A percentile compares a stretch with the other conserved stretches of the same genome.
Conservation (phyloP, 1,139 yeast species). For the Suhomyces choctaworum region DNA sequence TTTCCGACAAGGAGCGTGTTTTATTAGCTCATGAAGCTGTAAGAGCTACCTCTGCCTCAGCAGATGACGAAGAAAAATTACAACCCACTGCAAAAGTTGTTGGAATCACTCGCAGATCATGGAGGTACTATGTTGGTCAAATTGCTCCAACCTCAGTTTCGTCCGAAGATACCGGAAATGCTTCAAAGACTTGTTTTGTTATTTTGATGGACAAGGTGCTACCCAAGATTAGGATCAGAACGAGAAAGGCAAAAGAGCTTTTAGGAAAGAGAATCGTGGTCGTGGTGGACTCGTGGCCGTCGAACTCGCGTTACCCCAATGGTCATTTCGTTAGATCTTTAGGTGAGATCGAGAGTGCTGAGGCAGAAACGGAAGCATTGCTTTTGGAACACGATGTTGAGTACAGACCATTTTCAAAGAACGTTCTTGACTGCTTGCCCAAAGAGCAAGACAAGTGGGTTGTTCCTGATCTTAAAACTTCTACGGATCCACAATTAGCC, state of each 20-base stretch:
- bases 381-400: slow-evolving; percentile 94
- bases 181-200: slow-evolving; percentile 80
- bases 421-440: slow-evolving; percentile 91
- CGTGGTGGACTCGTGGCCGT: slow-evolving; percentile 91
- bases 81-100: slow-evolving; percentile 94
- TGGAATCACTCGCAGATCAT: slow-evolving; percentile 83
- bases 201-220: slow-evolving; percentile 84
- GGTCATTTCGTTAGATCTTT: slow-evolving; percentile 92
- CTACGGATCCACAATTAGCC: slow-evolving; percentile 59
- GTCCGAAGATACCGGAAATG: slow-evolving; percentile 50
- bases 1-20: slow-evolving; percentile 76
- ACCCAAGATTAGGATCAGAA: slow-evolving; percentile 83
- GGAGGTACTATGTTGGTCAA: slow-evolving; percentile 97
- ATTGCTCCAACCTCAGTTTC: slow-evolving; percentile 78
- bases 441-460: slow-evolving; percentile 90
- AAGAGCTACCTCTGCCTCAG: slow-evolving; percentile 46
- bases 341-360: slow-evolving; percentile 88
- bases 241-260: slow-evolving; percentile 81
- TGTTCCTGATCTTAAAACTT: slow-evolving; percentile 66
- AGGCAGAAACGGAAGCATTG: slow-evolving; percentile 96
- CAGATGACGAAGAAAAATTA: slow-evolving; percentile 42
- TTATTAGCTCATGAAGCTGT: slow-evolving; percentile 77
- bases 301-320: slow-evolving; percentile 79
- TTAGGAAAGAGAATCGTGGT: slow-evolving; percentile 87
- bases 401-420: slow-evolving; percentile 90